Evolutionary conservation across 345 rosid genomes (phyloP).

Genomic region (Acer yangbiense): DNA sequence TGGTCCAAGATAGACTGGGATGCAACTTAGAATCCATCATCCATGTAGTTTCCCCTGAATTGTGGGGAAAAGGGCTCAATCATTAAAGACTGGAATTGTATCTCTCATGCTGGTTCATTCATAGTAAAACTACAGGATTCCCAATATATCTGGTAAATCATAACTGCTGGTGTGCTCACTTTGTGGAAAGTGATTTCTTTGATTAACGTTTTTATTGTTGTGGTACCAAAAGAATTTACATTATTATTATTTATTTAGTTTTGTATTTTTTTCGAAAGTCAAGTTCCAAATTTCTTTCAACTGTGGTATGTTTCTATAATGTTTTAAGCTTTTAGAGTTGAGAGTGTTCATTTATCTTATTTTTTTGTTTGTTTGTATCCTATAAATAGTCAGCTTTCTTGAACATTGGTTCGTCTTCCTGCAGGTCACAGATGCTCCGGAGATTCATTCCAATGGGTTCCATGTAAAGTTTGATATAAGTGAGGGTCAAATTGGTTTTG

Average conservation of each 20-base stretch:
- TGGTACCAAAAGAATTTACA: neutral
- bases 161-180: neutral
- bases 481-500: conserved; percentile 93
- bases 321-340: neutral
- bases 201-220: neutral
- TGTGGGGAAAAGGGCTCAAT: neutral
- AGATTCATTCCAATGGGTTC: conserved; percentile 97
- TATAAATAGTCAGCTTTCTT: conserved; percentile 10
- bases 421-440: conserved; percentile 95
- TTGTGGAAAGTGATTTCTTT: neutral
- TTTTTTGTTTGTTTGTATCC: neutral
- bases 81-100: neutral
- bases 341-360: neutral
- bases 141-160: neutral
- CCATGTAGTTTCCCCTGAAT: neutral
- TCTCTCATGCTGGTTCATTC: neutral
- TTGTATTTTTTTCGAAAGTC: neutral
- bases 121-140: neutral
- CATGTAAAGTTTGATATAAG: conserved; percentile 88
- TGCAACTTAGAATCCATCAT: neutral
- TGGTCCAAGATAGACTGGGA: neutral
- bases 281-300: neutral
- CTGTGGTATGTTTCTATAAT: neutral
- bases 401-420: conserved; percentile 22
- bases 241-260: neutral